Percentiles rank a stretch among this genome's conserved stretches.
These are phyloP conservation scores for Beauveria sp. DNA, from an alignment of 2,329 filamentous ascomycete species.

Conservation along the genomic window DNA sequence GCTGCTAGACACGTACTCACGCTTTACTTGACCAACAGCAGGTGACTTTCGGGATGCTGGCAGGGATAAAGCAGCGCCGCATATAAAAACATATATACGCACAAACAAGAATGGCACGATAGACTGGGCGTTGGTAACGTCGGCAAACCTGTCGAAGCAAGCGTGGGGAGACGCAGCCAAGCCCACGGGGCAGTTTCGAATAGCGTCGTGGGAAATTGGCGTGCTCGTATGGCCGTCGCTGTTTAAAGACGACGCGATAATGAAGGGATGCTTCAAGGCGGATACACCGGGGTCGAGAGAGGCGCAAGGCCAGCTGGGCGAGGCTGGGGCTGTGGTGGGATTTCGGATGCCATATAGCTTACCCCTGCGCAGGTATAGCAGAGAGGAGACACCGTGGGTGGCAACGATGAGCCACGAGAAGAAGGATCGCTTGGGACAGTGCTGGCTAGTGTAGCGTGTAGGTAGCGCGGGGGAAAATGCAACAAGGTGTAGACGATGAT, in stretches of 20 bases:
- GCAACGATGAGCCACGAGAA: constrained; percentile 51
- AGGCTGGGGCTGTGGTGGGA: constrained; percentile 44
- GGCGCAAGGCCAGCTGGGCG: constrained; percentile 14
- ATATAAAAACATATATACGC: constrained; percentile 83
- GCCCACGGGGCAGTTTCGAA: constrained; percentile 52
- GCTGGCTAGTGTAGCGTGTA: constrained; percentile 24
- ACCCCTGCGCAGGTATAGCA: constrained; percentile 59
- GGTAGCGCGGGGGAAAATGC: too few species aligned
- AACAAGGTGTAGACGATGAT: background rate
- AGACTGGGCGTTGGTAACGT: constrained; percentile 81
- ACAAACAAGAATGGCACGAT: constrained; percentile 47
- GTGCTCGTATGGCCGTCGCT: constrained; percentile 73
- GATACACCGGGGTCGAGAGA: constrained; percentile 40
- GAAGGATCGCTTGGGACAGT: constrained; percentile 51
- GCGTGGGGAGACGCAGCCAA: constrained; percentile 69
- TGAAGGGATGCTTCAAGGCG: constrained; percentile 61
- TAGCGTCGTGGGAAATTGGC: constrained; percentile 78
- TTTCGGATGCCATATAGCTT: constrained; percentile 77
- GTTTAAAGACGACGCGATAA: constrained; percentile 41
- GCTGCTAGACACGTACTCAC: background rate
- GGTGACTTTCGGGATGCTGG: constrained; percentile 40
- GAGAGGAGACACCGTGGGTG: constrained; percentile 68
- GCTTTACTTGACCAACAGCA: background rate
- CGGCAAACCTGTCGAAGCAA: constrained; percentile 86
- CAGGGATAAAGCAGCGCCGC: constrained; percentile 65